Evolutionary conservation across 176 grass and related monocot genomes (phyloP), one percentile per base, ranked within the genome.

Genomic region (Areca catechu): DNA sequence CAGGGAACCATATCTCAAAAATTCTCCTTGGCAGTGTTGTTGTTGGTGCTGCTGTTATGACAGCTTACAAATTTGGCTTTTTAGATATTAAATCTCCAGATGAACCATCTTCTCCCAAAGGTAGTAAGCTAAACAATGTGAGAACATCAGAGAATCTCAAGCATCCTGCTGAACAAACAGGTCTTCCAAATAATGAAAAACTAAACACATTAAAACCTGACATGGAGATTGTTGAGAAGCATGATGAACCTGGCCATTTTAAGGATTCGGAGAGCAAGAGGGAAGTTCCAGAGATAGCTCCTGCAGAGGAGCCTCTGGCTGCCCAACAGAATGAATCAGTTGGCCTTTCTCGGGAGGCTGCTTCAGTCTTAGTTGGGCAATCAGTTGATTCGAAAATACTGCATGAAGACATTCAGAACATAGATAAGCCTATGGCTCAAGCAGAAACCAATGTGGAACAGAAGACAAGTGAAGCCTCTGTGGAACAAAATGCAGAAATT

Each of bases 41-140:
- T 9, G 63, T 88, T 57, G 93, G 81, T 43, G 81, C 73, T 28
- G 81, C 81, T 73, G 82, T 62, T 56, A 60, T 89, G 57, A 81
- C 70, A 66, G 84, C 88, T 66, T 82, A 92, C 73, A 77, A 89
- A 72, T n/a, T 49, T 54, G 93, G 84, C 18, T 92, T 78, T 54
- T 64, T 89, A 66, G 72, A 89, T 54, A 53, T 79, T 74, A 58
- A 67, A 72, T 53, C 71, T 37, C 78, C 70, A 49, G 80, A 84
- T 22, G 53, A 61, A 56, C 80, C 77, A 62, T 68, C 75, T 21
- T 64, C 81, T 57, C 71, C 65, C 6, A 50, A 48, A 51, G 60
- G 58, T 21, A 63, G 29, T 52, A 61, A 71, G 7, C 29, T 80
- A 75, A 62, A 76, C 62, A 22, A 43, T 15, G 5, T 49, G 67